A percentile compares a stretch with the other conserved stretches of the same genome.
phyloP scores from a whole-genome alignment of 2,329 filamentous ascomycete genomes.

The Aspergillus spinulosporus region DNA sequence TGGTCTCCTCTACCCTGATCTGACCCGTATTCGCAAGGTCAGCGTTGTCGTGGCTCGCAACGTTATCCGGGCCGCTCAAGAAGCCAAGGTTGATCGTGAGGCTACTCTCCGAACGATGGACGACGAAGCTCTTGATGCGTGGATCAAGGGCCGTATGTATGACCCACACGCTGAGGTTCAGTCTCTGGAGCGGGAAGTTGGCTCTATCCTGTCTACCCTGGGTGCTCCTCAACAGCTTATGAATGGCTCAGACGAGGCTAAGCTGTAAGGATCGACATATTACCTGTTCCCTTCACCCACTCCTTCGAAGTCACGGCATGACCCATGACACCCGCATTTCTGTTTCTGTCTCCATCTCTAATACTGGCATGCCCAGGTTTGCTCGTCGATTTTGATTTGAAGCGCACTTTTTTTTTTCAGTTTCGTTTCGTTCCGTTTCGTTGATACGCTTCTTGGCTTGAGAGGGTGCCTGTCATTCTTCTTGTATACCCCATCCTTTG shows the following conservation, averaged over 20 bases:
- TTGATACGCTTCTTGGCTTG: constrained; percentile 18
- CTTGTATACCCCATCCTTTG: constrained; percentile 28
- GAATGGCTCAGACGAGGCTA: constrained; percentile 32
- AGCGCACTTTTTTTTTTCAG: constrained; percentile 20
- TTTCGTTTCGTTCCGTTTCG: not conserved
- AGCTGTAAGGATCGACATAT: constrained; percentile 33
- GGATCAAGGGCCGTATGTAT: constrained; percentile 53
- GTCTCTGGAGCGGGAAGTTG: constrained; percentile 49
- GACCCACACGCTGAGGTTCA: constrained; percentile 50
- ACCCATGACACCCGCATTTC: not conserved
- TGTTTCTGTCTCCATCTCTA: constrained; percentile 15
- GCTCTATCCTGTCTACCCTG: constrained; percentile 42
- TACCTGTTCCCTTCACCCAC: constrained; percentile 1
- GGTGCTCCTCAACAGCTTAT: constrained; percentile 24
- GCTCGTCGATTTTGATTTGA: constrained; percentile 20
- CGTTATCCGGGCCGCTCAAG: constrained; percentile 88
- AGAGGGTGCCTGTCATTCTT: constrained; percentile 18
- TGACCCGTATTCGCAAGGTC: constrained; percentile 88
- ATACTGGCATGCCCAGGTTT: constrained; percentile 21
- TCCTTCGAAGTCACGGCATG: not conserved
- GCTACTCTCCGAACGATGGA: constrained; percentile 45
- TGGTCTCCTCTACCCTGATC: constrained; percentile 86
- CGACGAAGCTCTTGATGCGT: constrained; percentile 47
- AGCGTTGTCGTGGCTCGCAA: constrained; percentile 82
- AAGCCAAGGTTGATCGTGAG: constrained; percentile 67